These are phyloP conservation scores for Cystobasidiopsis lactophilus DNA, from an alignment of 768 basidiomycete species.

Conservation along the genomic window DNA sequence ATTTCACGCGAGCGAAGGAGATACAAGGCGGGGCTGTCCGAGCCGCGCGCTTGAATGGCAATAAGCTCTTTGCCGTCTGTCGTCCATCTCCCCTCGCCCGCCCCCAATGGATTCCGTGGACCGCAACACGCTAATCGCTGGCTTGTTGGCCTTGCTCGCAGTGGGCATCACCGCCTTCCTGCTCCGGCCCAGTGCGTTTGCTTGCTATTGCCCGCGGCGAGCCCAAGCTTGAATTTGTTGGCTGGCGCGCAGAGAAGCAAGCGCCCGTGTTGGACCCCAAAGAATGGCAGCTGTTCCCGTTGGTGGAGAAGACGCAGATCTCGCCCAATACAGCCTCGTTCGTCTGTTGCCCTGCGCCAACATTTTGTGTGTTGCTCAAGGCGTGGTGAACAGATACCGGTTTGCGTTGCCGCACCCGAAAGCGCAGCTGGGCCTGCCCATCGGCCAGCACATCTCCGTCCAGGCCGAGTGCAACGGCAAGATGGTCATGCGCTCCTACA, in stretches of 20 bases:
- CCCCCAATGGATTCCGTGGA: no score
- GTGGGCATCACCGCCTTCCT: neutral
- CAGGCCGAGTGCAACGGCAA: constrained; percentile 80
- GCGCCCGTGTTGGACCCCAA: constrained; percentile 42
- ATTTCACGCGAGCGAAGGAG: no score
- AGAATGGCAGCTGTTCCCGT: constrained; percentile 60
- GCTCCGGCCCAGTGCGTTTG: neutral
- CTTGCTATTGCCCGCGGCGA: neutral
- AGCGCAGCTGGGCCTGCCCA: constrained; percentile 73
- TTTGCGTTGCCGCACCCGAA: constrained; percentile 54
- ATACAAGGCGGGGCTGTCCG: no score
- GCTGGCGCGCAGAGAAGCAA: constrained; percentile 37
- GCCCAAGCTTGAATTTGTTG: neutral
- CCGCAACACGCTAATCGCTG: neutral
- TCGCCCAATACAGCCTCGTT: constrained; percentile 94
- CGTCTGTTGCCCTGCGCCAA: constrained; percentile 18
- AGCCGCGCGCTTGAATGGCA: no score
- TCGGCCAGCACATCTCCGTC: constrained; percentile 88
- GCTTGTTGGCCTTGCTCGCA: neutral
- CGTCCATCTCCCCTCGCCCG: no score
- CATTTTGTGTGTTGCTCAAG: neutral
- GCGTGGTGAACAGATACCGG: constrained; percentile 44
- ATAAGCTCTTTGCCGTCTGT: no score
- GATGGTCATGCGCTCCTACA: constrained; percentile 73
- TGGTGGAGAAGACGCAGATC: constrained; percentile 55